Evolutionary conservation across 345 rosid species (phyloP), one percentile per base, ranked within the genome.

Genomic region (Physaria fendleri): DNA sequence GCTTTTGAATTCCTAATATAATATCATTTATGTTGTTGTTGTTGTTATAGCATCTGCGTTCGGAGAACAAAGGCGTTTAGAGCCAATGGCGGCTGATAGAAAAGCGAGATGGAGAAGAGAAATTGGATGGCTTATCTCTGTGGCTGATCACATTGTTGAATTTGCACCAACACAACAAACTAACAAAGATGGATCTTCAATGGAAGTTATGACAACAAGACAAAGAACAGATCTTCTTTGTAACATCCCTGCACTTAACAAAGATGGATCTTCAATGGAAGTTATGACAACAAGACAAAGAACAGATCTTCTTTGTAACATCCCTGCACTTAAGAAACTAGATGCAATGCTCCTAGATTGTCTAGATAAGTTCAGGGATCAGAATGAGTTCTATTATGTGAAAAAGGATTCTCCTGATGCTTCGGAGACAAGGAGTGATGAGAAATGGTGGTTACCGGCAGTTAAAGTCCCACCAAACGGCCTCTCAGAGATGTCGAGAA

Each of bases 281-380:
- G 87, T 94, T 18, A 90, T 90, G 99, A 66, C 71, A 46, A 90
- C 96, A 28, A 68, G 77, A 55, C 96, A 94, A 68, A 73, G 99
- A 44, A 71, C 66, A 12, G 97, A 94, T 79, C 92, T 94, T 64
- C 96, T 71, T 8, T 78, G 85, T 80, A 90, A 94, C 79, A 90
- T 90, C 28, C 97, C 99, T 6, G 97, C 99, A 12, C 70, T 94
- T 47, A 79, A 88, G 55, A 94, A 82, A 77, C 90, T 94, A 6
- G 99, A 94, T n/a, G 74, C 90, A 14, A 90, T 94, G 97, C 95
- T 94, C 16, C 52, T 79, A 95, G 97, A 87, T 24, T 82, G 85
- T 75, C 64, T 87, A 42, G 95, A 90, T 37, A 87, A 83, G 58
- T 90, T 90, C 79, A 81, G 72, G 72, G 90, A 81, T 37, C 85